Base-by-base conservation (phyloP, 345 rosid genomes). In the Erysimum cheiranthoides region DNA sequence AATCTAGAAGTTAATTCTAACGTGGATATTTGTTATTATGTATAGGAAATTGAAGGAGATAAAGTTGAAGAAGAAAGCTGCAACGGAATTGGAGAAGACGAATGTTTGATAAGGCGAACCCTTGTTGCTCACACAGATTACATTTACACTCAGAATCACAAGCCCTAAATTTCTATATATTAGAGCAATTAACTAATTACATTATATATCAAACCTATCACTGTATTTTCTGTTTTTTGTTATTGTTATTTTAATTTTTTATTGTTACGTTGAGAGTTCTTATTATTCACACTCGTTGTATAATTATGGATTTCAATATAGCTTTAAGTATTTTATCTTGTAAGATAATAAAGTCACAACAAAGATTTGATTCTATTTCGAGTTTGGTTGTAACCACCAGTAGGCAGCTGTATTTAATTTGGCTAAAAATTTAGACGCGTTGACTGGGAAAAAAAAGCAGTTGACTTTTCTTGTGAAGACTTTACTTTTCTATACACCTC, bases 71-170 rank as follows among this genome's bases (percentile, higher is more conserved):
- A 81, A 11, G 84, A 71, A 13, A 61, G 75, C 58, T 85, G 89
- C 62, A 82, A 81, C 1, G 89, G 86, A 64, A 53, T 76, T 17
- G 87, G 63, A 36, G 87, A 82, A 81, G 89, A 87, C 52, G 91
- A 87, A 51, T 85, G 89, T 80, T 75, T 87, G 73, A 80, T 67
- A 39, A 82, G 82, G 57, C 79, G 84, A 73, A 70, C 80, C 12
- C 84, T 85, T 49, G 86, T 68, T 30, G 87, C 81, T 72, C 89
- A 83, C 70, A 39, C 78, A 16, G 90, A 83, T 67, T 83, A 87
- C 51, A 84, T 87, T 40, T 85, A 85, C 70, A 85, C 90, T 14
- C 90, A 82, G 53, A 70, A 80, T 17, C 75, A 60, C 52, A 74
- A 77, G n/a, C 86, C 70, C 42, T 82, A 61, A 61, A 27, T 38